phyloP scores from a whole-genome alignment of 2,329 filamentous ascomycete genomes.

The Gnomoniopsis sp. region DNA sequence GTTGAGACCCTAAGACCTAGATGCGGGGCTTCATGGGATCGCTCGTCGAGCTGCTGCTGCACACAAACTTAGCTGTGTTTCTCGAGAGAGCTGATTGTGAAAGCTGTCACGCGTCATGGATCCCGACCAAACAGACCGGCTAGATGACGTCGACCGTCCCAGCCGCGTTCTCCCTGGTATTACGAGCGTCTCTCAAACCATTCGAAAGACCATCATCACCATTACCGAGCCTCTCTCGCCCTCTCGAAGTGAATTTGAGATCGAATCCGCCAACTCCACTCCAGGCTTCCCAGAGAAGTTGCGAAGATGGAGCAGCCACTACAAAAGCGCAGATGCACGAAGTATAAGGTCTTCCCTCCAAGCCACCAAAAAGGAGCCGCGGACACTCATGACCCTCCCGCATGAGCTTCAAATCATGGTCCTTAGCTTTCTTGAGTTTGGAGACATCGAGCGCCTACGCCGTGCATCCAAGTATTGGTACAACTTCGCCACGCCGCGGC shows the following conservation, averaged over 20 bases:
- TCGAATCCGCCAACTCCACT: not conserved
- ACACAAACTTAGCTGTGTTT: too few species aligned
- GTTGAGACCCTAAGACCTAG: too few species aligned
- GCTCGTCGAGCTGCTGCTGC: too few species aligned
- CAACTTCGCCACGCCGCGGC: conserved; percentile 30
- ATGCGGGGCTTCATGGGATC: too few species aligned
- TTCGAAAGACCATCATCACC: conserved; percentile 7
- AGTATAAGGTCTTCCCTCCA: not conserved
- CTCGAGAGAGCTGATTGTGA: too few species aligned
- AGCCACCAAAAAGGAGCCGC: not conserved
- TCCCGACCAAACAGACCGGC: not conserved
- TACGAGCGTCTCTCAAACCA: not conserved
- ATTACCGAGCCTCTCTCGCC: conserved; percentile 12
- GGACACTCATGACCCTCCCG: conserved; percentile 34
- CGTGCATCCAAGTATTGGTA: conserved; percentile 37
- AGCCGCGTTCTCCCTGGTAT: not conserved
- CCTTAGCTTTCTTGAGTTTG: conserved; percentile 37
- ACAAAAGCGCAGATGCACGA: not conserved
- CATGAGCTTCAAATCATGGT: conserved; percentile 40
- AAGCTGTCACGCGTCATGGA: not conserved
- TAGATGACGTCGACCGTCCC: not conserved
- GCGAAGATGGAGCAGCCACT: conserved; percentile 6
- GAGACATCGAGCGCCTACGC: conserved; percentile 39
- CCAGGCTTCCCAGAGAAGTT: conserved; percentile 7
- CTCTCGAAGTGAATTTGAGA: conserved; percentile 6